A percentile compares a stretch with the other conserved stretches of the same genome.
Evolutionary conservation across 2,329 filamentous ascomycete species (phyloP).

Genomic region (Fusarium hostae): DNA sequence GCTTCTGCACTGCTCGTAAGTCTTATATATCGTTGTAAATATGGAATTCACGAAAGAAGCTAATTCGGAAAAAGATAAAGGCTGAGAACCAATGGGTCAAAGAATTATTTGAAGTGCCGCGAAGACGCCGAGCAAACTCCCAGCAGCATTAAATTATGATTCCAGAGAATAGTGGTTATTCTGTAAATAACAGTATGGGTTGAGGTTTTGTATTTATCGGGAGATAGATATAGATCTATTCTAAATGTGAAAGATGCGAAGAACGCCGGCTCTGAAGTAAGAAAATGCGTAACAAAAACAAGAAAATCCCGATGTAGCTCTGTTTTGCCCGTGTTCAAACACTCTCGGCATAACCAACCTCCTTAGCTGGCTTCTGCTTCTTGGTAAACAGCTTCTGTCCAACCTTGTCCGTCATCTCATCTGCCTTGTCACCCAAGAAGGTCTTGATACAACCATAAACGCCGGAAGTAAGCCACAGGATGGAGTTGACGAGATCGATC

Average conservation of each 20-base stretch:
- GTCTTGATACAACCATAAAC: constrained; percentile 56
- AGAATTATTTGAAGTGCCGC: fast-evolving
- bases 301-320: not conserved
- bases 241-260: not conserved
- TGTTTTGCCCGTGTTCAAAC: constrained; percentile 32
- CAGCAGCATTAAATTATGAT: not conserved
- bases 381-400: constrained; percentile 53
- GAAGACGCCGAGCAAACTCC: fast-evolving
- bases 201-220: not conserved
- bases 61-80: not conserved
- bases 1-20: not conserved
- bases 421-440: constrained; percentile 55
- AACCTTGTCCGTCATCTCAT: constrained; percentile 52
- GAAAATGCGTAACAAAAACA: constrained; percentile 4
- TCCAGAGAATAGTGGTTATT: not conserved
- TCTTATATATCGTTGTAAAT: not conserved
- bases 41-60: not conserved
- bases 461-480: constrained; percentile 70
- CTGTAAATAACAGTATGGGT: not conserved
- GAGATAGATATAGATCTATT: constrained; percentile 6
- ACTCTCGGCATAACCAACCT: constrained; percentile 45
- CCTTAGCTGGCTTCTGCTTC: constrained; percentile 45
- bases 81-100: not conserved
- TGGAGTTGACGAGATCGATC: constrained; percentile 74
- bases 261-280: constrained; percentile 29